Base-by-base conservation (phyloP, 2,329 filamentous ascomycete species). In the Alternaria dauci region DNA sequence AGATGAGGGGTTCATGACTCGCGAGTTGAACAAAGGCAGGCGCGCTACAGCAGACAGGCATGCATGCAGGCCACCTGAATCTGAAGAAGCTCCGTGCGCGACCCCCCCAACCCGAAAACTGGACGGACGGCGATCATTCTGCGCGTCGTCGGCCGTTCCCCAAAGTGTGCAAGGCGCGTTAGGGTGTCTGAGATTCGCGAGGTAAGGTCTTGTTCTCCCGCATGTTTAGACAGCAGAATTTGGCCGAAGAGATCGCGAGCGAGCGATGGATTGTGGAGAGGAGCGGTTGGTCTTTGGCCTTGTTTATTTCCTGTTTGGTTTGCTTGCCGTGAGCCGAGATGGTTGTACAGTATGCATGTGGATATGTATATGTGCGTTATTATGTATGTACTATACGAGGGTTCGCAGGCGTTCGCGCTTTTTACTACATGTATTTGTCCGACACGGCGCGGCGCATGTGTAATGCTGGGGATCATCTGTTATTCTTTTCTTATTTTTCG, bases 1-100 rank as follows among this genome's bases (percentile, higher is more conserved):
- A 16, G 26, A 23, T 23, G 30, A 32, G 6, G 2, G 4, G 44
- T 61, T 57, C 61, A 63, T 60, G 65, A 64, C 55, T 55, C 54
- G 32, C 14, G 16, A 4, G 2, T 4, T 23, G 20, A 23, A 23
- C 20, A 4, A 23, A 23, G 20, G 20, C 20, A 23, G 20, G 20
- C 20, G 20, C 20, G 20, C 20, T 23, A 23, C 20, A 23, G 20
- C 20, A 30, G 28, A 30, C 38, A 20, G 18, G 44, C 38, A 30
- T 30, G 26, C 38, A 52, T 54, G 52, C 52, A 52, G 36, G 52
- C 46, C 28, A 8, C 28, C 20, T 23, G 20, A 23, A 23, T 23
- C 20, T 23, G 20, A 23, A 23, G 5, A 36, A 36, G 32, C 12
- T 23, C 36, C n/a, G 36, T 39, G 36, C 36, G 36, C 36, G 20